Base-by-base conservation (phyloP, 352 stramenopile genomes). In the Elongisporangium undulatum region DNA sequence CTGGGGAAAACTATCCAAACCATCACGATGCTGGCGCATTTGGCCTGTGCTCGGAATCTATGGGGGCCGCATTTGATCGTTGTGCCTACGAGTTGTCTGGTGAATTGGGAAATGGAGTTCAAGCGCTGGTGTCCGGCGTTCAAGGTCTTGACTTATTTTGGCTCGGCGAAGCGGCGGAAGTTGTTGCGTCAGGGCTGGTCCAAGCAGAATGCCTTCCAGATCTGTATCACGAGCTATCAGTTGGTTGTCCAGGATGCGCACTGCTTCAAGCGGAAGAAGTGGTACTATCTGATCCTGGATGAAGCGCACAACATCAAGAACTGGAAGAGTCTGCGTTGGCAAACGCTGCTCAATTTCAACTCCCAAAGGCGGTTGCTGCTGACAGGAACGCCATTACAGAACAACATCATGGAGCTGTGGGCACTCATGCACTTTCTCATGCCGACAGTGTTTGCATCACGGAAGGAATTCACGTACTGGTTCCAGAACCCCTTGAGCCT, bases 251-350 rank as follows among this genome's bases (percentile, higher is more conserved):
- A 99, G 67, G 97, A 99, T 72, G 87, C 96, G 4, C 93, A 96
- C 62, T 96, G 94, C 52, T 99, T 99, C 67, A 98, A 98, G 62
- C 80, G 97, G 29, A 99, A 99, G 62, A 98, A 98, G 61, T 99
- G 97, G 97, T 99, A 99, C 67, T 99, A 99, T 67, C 63, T 99
- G 8, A 98, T 99, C 53, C 69, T 99, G 3, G 97, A 99, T 56
- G 97, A 99, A 80, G 98, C 97, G 3, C 97, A 99, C 71, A 98
- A 99, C 66, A 99, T 99, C 71, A 99, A 99, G 72, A 99, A 99
- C 71, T 99, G 98, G 85, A 97, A 99, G 64, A 97, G 81, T 57
- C 84, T 99, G 67, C 77, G 97, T 7, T 99, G 97, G 97, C 97
- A 99, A 70, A 99, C 97, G 15, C 68, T 99, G 26, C 85, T 99